Evolutionary conservation across 352 stramenopile species (phyloP), one percentile per base, ranked within the genome.

Genomic region (Phytophthora europaea): DNA sequence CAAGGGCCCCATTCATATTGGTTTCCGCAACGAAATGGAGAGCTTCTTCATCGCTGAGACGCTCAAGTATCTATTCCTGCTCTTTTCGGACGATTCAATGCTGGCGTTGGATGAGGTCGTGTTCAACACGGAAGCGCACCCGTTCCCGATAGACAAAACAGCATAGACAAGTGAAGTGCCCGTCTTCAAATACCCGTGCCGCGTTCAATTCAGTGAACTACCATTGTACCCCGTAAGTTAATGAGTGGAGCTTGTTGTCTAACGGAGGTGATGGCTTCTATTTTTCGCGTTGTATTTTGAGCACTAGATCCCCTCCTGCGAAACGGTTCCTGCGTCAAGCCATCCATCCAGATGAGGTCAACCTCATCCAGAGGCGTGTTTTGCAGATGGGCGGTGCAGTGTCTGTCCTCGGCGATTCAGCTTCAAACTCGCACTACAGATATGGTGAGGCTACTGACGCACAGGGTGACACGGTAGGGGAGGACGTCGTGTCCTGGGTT

Each of bases 11-110:
- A 64, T 79, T 36, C 68, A 75, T 33, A 69, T 77, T 62, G 70
- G 78, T 26, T 93, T 88, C 28, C 79, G 84, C 9, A 78, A 89
- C 79, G 86, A 92, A 63, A 98, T 97, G 91, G 91, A 97, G 67
- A 98, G 89, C 36, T 98, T 96, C 73, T 98, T 98, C 72, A 78
- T 98, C 64, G 91, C 90, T 28, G 94, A 98, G 84, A 98, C 94
- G 67, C 87, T 98, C 74, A 98, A 98, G 84, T 98, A 98, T 78
- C 80, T 98, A 43, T 98, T 97, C 73, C 71, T 98, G 61, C 82
- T 98, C 23, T 98, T 98, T 73, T 91, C 80, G 23, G 85, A 96
- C 59, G 85, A 97, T 61, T 79, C 80, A n/a, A 75, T 97, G 59
- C 57, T 97, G n/a, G 62, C 81, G 20, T 75, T 98, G 43, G 81